Conservation (phyloP, 176 grass and related monocot genomes). For the Cenchrus fungigraminus region DNA sequence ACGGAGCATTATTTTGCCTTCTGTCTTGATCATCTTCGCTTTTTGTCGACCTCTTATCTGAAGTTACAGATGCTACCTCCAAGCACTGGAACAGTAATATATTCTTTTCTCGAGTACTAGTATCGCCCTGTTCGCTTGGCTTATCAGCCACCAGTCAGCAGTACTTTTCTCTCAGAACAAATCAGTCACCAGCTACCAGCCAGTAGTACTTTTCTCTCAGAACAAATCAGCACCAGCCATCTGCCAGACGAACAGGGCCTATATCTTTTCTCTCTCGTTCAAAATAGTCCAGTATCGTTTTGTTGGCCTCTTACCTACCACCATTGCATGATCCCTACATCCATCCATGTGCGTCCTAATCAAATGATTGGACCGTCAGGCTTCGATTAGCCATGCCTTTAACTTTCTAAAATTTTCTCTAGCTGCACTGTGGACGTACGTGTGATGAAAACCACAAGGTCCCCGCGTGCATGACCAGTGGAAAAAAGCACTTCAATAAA, state of each 20-base stretch:
- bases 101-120: too few species aligned
- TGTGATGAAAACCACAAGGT: neutral
- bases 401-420: neutral
- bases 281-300: neutral
- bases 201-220: too few species aligned
- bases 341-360: slow-evolving; percentile 29
- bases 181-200: too few species aligned
- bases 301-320: slow-evolving; percentile 36
- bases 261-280: neutral
- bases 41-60: neutral
- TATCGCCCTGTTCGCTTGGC: too few species aligned
- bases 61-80: neutral
- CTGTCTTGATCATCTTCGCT: neutral
- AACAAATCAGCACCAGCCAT: too few species aligned
- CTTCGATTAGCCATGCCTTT: slow-evolving; percentile 28
- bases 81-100: neutral
- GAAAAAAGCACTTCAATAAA: slow-evolving; percentile 23
- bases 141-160: too few species aligned
- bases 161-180: too few species aligned
- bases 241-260: neutral
- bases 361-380: slow-evolving; percentile 41
- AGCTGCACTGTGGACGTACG: neutral
- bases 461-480: slow-evolving; percentile 21
- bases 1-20: neutral
- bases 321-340: slow-evolving; percentile 32